phyloP scores from a whole-genome alignment of 1,284 basidiomycete species.

The Fomitopsis schrenkii region DNA sequence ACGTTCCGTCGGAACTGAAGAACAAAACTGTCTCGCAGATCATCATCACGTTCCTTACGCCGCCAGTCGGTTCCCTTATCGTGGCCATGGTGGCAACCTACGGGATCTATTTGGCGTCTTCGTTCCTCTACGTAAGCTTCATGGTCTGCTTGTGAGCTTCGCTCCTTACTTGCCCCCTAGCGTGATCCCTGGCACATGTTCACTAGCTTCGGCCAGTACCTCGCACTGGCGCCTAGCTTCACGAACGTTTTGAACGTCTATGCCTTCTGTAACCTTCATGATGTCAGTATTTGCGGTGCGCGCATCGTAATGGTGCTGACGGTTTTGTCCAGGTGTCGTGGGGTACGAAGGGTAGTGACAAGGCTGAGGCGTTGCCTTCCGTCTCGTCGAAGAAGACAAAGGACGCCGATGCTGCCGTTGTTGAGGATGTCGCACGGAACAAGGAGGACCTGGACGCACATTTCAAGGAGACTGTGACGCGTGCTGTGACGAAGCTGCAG shows the following conservation, averaged over 20 bases:
- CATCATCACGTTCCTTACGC: constrained; percentile 58
- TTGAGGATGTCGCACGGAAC: constrained; percentile 76
- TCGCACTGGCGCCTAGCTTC: constrained; percentile 87
- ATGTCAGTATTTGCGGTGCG: constrained; percentile 44
- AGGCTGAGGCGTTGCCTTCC: constrained; percentile 90
- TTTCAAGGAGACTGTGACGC: constrained; percentile 91
- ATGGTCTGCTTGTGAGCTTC: constrained; percentile 7
- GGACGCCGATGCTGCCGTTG: constrained; percentile 70
- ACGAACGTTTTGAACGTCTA: constrained; percentile 95
- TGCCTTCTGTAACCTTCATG: constrained; percentile 93
- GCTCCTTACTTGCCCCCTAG: constrained; percentile 33
- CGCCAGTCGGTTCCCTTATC: constrained; percentile 79
- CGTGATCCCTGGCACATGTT: constrained; percentile 98
- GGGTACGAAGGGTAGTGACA: constrained; percentile 97
- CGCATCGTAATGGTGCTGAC: background rate
- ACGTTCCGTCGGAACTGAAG: constrained; percentile 50
- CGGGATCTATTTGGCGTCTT: constrained; percentile 82
- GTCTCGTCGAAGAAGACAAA: constrained; percentile 83
- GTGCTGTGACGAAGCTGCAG: constrained; percentile 83
- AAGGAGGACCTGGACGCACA: constrained; percentile 91
- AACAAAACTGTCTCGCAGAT: constrained; percentile 42
- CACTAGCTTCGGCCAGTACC: constrained; percentile 93
- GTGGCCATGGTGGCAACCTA: constrained; percentile 89
- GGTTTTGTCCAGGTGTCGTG: constrained; percentile 61
- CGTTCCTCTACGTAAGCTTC: constrained; percentile 80